Evolutionary conservation across 1,284 basidiomycete species (phyloP), one percentile per base, ranked within the genome.

Genomic region (Apiotrichum gracile): DNA sequence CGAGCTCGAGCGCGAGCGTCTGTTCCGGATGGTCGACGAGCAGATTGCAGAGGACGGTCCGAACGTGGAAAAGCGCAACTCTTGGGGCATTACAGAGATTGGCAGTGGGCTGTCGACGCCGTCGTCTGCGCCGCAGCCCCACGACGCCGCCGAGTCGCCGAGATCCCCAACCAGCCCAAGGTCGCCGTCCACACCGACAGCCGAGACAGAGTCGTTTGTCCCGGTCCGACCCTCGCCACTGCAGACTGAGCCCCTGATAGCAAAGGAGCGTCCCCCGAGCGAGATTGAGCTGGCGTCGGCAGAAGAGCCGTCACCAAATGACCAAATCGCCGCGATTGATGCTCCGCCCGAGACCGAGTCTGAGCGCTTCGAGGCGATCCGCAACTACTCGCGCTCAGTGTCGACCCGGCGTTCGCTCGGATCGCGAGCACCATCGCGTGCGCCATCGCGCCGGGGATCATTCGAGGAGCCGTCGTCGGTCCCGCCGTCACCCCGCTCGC

Each of bases 21-120:
- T 76, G 43, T 71, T 76, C 58, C 64, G 61, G 24, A 60, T 68
- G 62, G 65, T 72, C 13, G 70, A 69, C 35, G 66, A 72, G 40
- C 66, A 72, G 34, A 59, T 74, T 35, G 58, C 58, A 3, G 54
- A 54, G n/a, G 49, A 48, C 3, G 51, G 52, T 24, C 24, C 24
- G 4, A 31, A 50, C 4, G 39, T 24, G 14, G 24, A 8, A 2
- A 25, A 24, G 9, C 27, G 10, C 25, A 42, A 9, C 12, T 52
- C 53, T 12, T 61, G 58, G 47, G 56, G 62, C 35, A 63, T 67
- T 4, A 55, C 63, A 29, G 55, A 63, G 22, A 65, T 68, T 25
- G 66, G 68, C 4, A 52, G 51, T 13, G 53, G 53, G 14, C 21
- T 35, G 7, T 24, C 19, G 9, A 34, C 45, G 2, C 34, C 45